Base-by-base conservation (phyloP, 345 rosid genomes). In the Rhizophora apiculata region DNA sequence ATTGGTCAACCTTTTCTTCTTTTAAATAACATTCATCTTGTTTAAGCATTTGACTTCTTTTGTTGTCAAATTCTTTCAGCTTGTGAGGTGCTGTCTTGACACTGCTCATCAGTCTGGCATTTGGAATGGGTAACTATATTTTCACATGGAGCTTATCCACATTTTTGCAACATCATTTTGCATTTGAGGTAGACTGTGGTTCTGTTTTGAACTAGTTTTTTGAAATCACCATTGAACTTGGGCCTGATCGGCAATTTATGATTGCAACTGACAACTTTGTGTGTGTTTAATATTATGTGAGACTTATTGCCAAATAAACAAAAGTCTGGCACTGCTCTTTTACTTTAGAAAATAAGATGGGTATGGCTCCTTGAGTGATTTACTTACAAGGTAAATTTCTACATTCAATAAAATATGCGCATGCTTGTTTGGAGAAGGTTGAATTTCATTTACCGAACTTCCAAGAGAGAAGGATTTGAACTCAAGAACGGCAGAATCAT, bases 71-170 rank as follows among this genome's bases (percentile, higher is more conserved):
- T 19, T 68, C 79, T 82, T 60, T 84, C 60, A 86, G 89, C 91
- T 89, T 55, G 87, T 86, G 29, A 71, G 32, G 51, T 76, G 71
- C 11, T 86, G 91, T 70, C 66, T 74, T 67, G 76, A 76, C 66
- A 74, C 80, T 48, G 77, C 84, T 64, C 78, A 64, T 68, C 89
- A 77, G 62, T 79, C 60, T 57, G 76, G 81, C 74, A 62, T 85
- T 57, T 70, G 24, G 13, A 89, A 89, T 58, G 84, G 86, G 94
- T 88, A 86, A 86, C 18, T 64, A 27, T 69, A 19, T 48, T 57
- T 46, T 60, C 24, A 21, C 60, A 29, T 67, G n/a, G 19, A 55
- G 43, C 27, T 22, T 37, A 31, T 24, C 30, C 24, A 24, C 18
- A 8, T 4, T 10, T 34, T 29, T 64, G 37, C 18, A 63, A 29